phyloP scores from a whole-genome alignment of 2,329 filamentous ascomycete genomes.

The Hypoxylon sp. region DNA sequence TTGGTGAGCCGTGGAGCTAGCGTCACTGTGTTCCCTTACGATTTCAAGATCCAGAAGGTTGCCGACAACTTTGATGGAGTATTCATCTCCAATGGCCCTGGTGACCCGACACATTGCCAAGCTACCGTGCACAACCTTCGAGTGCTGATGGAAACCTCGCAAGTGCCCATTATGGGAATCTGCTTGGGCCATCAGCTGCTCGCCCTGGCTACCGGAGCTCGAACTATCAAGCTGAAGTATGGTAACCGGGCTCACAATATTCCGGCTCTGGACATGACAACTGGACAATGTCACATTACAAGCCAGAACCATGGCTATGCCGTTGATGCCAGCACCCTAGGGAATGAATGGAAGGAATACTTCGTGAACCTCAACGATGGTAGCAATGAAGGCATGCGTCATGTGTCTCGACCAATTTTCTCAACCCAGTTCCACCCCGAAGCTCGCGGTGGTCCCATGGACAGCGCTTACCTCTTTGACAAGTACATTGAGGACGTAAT shows the following conservation, averaged over 20 bases:
- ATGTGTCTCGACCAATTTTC: constrained; percentile 96
- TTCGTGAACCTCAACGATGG: constrained; percentile 99
- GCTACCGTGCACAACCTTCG: constrained; percentile 93
- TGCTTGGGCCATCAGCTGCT: constrained; percentile 97
- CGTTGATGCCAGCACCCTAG: constrained; percentile 86
- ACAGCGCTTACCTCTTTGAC: constrained; percentile 96
- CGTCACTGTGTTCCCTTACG: constrained; percentile 94
- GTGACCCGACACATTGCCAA: constrained; percentile 97
- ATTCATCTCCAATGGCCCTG: constrained; percentile 99
- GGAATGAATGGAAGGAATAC: constrained; percentile 94
- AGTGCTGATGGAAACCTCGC: constrained; percentile 90
- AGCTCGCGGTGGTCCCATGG: constrained; percentile 96
- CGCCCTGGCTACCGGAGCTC: constrained; percentile 87
- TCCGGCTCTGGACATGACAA: constrained; percentile 92
- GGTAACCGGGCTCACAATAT: constrained; percentile 99
- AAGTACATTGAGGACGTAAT: constrained; percentile 92
- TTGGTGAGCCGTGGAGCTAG: constrained; percentile 92
- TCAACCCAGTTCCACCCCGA: constrained; percentile 99
- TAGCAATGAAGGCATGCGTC: constrained; percentile 97
- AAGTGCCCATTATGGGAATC: constrained; percentile 96
- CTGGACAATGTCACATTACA: constrained; percentile 97
- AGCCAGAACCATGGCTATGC: constrained; percentile 99
- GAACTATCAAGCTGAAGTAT: constrained; percentile 98
- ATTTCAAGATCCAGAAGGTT: constrained; percentile 98
- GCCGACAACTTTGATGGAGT: constrained; percentile 98